These are phyloP conservation scores for Sporothrix euskadiensis DNA, from an alignment of 2,329 filamentous ascomycete genomes.

Conservation along the genomic window DNA sequence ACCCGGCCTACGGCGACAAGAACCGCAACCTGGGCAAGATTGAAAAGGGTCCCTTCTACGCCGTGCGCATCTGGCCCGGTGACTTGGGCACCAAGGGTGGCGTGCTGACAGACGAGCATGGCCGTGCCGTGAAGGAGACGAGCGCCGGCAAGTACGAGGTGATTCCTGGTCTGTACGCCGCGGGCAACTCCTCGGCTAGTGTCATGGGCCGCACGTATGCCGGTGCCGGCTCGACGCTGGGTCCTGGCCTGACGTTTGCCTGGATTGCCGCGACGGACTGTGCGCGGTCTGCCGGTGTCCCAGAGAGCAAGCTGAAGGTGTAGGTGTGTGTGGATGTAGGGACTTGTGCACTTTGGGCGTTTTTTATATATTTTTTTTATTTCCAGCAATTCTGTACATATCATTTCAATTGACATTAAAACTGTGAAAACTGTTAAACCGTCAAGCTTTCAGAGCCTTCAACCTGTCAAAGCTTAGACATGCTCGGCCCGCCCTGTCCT, in stretches of 20 bases:
- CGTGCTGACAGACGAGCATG: conserved; percentile 40
- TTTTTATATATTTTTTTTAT: neutral
- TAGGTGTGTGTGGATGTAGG: neutral
- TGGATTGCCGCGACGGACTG: conserved; percentile 36
- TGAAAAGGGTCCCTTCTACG: conserved; percentile 39
- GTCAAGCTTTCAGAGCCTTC: too few species aligned
- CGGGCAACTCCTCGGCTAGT: conserved; percentile 44
- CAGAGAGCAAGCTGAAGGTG: conserved; percentile 18
- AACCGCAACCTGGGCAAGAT: conserved; percentile 40
- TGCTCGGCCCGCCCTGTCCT: too few species aligned
- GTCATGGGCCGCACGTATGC: conserved; percentile 42
- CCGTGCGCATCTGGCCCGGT: conserved; percentile 41
- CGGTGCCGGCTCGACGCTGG: conserved; percentile 42
- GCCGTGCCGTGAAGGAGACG: conserved; percentile 30
- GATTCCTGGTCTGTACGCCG: conserved; percentile 73
- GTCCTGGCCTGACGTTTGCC: conserved; percentile 42
- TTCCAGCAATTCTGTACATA: neutral
- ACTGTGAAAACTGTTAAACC: too few species aligned
- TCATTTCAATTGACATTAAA: conserved; percentile 5
- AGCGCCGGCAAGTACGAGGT: conserved; percentile 41
- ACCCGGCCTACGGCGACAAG: conserved; percentile 54
- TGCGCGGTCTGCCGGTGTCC: conserved; percentile 15
- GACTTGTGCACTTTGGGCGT: neutral
- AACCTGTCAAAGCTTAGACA: too few species aligned
- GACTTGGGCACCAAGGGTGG: conserved; percentile 45